These are phyloP conservation scores for Monilinia aucupariae DNA, from an alignment of 2,329 filamentous ascomycete genomes.

Conservation along the genomic window DNA sequence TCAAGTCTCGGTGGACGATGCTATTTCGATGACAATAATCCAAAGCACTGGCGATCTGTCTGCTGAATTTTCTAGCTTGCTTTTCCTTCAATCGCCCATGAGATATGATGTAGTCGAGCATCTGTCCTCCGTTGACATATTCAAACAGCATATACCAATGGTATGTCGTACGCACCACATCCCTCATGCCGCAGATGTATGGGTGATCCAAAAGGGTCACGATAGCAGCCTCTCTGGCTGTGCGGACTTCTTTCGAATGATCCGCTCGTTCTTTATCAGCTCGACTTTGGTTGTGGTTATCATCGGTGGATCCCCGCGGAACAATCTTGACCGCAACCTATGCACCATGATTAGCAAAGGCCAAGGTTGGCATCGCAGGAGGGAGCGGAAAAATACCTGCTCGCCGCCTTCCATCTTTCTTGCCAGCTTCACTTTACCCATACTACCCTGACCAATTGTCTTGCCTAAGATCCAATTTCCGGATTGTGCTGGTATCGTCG, in stretches of 20 bases:
- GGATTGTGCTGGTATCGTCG: slow-evolving; percentile 82
- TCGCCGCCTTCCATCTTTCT: slow-evolving; percentile 85
- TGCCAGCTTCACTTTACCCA: slow-evolving; percentile 97
- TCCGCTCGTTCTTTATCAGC: slow-evolving; percentile 83
- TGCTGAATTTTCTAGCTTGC: slow-evolving; percentile 93
- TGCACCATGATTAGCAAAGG: slow-evolving; percentile 23
- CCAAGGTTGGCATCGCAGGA: background rate
- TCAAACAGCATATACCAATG: slow-evolving; percentile 99
- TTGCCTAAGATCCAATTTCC: slow-evolving; percentile 95
- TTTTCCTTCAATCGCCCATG: slow-evolving; percentile 97
- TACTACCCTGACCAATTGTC: slow-evolving; percentile 94
- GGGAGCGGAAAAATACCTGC: slow-evolving; percentile 54
- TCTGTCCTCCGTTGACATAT: slow-evolving; percentile 97
- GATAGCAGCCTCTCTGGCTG: slow-evolving; percentile 91
- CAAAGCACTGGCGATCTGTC: slow-evolving; percentile 91
- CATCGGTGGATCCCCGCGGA: slow-evolving; percentile 79
- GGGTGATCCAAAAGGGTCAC: slow-evolving; percentile 91
- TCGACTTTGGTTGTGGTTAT: slow-evolving; percentile 59
- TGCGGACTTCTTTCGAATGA: slow-evolving; percentile 93
- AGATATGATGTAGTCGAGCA: slow-evolving; percentile 99
- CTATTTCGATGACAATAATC: slow-evolving; percentile 98
- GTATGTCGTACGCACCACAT: slow-evolving; percentile 91
- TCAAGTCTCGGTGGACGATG: slow-evolving; percentile 94
- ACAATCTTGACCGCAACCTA: slow-evolving; percentile 97
- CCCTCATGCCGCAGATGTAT: slow-evolving; percentile 91